Conservation (phyloP, 345 rosid genomes). For the Syzygium jambos region DNA sequence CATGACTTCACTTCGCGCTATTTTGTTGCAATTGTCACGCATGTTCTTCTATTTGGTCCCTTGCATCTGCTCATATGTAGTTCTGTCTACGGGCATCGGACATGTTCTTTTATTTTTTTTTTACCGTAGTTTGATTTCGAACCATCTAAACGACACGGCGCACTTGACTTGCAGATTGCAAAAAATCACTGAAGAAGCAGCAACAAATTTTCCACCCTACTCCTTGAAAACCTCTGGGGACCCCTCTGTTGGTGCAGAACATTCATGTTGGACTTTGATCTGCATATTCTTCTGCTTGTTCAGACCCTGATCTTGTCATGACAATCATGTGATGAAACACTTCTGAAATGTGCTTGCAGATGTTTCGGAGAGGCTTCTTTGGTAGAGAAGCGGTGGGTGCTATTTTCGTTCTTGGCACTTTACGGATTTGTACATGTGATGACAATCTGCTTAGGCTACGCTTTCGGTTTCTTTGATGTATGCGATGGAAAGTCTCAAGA, state of each 20-base stretch:
- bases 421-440: neutral
- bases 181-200: constrained; percentile 81
- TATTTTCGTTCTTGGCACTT: neutral
- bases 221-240: constrained; percentile 85
- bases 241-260: constrained; percentile 80
- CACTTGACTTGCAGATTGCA: constrained; percentile 43
- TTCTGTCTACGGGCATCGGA: neutral
- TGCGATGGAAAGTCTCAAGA: neutral
- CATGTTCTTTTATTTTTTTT: neutral
- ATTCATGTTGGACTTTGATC: constrained; percentile 53
- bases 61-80: neutral
- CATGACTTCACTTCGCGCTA: neutral
- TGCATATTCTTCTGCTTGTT: neutral
- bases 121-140: neutral
- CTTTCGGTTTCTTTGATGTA: neutral
- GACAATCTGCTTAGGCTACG: neutral
- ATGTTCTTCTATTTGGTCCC: neutral
- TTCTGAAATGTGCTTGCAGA: neutral
- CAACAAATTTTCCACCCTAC: constrained; percentile 67
- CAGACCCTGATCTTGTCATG: neutral
- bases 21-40: neutral
- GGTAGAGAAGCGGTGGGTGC: neutral
- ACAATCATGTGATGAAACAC: neutral
- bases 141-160: neutral
- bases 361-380: neutral